phyloP scores from a whole-genome alignment of 257 asterid genomes.

The Linderniella brevidens region DNA sequence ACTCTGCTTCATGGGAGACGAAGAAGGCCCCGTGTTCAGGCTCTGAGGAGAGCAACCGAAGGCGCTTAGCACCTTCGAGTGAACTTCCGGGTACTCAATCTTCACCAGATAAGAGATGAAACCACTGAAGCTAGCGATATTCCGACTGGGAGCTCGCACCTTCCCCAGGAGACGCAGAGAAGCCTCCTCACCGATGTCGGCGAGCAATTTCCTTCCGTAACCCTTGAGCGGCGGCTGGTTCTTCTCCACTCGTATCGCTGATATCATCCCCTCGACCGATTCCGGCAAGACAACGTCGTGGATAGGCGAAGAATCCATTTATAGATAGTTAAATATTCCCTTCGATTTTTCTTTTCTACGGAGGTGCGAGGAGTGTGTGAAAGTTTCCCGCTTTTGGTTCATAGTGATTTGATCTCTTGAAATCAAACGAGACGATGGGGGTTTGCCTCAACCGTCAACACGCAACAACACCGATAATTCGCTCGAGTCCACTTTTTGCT shows the following conservation, averaged over 20 bases:
- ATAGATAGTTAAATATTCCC: too few species aligned
- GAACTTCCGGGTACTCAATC: constrained; percentile 2
- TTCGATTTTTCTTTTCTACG: too few species aligned
- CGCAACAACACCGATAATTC: too few species aligned
- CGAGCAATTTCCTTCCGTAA: constrained; percentile 14
- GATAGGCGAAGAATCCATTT: constrained; percentile 7
- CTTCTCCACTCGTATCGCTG: constrained; percentile 14
- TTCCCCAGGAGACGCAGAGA: constrained; percentile 10
- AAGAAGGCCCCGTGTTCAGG: constrained; percentile 6
- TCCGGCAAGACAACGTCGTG: constrained; percentile 15
- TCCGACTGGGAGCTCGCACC: constrained; percentile 1
- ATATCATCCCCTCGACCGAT: constrained; percentile 14
- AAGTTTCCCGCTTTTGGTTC: too few species aligned
- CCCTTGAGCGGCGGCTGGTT: constrained; percentile 8
- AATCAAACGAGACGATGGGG: too few species aligned
- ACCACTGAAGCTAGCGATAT: constrained; percentile 10
- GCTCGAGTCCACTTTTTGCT: too few species aligned
- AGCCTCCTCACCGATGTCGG: constrained; percentile 19
- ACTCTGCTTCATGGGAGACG: constrained; percentile 8
- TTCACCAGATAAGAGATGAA: constrained; percentile 13
- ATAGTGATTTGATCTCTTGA: too few species aligned
- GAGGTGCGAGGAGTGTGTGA: too few species aligned
- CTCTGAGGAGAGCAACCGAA: constrained; percentile 8
- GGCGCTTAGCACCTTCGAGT: neutral
- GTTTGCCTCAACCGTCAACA: too few species aligned